These are phyloP conservation scores for Coemansia sp. DNA, from an alignment of 192 early-diverging fungal species.

Conservation along the genomic window DNA sequence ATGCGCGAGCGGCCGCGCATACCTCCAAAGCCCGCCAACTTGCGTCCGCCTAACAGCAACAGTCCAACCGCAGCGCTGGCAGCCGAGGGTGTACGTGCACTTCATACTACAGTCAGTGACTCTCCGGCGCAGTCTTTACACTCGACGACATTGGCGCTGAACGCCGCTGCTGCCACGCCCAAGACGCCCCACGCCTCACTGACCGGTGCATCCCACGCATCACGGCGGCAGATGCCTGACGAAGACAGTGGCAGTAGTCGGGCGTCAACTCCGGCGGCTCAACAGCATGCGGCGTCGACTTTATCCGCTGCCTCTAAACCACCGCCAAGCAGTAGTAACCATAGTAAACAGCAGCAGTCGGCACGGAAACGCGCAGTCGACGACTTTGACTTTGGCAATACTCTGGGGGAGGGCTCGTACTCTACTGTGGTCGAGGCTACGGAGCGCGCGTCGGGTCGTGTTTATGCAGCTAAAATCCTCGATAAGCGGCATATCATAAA, in stretches of 20 bases:
- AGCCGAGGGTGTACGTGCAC: conserved; percentile 30
- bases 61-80: conserved; percentile 23
- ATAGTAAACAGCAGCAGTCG: conserved; percentile 24
- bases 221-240: not conserved
- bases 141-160: conserved; percentile 22
- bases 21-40: conserved; percentile 54
- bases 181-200: conserved; percentile 9
- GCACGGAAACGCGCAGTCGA: conserved; percentile 69
- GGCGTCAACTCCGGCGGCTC: not conserved
- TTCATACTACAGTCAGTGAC: conserved; percentile 27
- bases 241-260: not conserved
- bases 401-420: conserved; percentile 94
- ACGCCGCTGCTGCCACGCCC: conserved; percentile 37
- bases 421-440: conserved; percentile 87
- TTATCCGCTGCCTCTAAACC: conserved; percentile 9
- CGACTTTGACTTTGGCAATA: conserved; percentile 85
- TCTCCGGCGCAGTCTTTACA: conserved; percentile 36
- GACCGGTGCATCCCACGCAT: conserved; percentile 11
- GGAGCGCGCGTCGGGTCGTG: conserved; percentile 68
- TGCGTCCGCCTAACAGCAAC: conserved; percentile 25
- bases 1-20: conserved; percentile 51
- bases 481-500: conserved; percentile 84
- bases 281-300: conserved; percentile 14
- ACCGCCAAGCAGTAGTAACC: not conserved
- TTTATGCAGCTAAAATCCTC: conserved; percentile 91